phyloP scores from a whole-genome alignment of 148 eudicot species.

The Persicaria maculosa region DNA sequence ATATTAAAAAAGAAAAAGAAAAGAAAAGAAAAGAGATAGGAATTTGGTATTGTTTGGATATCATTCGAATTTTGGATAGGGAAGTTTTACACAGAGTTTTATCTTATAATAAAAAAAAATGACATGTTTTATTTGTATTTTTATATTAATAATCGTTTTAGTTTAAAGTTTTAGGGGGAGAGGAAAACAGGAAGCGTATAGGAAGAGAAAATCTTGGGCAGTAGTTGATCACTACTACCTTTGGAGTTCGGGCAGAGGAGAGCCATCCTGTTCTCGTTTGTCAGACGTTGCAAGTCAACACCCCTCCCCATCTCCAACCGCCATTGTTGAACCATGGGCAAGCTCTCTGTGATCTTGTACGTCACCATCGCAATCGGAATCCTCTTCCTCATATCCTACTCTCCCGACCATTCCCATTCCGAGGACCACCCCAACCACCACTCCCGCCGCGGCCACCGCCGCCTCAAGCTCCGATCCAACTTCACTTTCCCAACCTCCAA shows the following conservation, averaged over 20 bases:
- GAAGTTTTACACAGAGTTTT: too few relatives aligned
- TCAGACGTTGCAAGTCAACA: background rate
- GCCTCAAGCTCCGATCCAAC: constrained; percentile 60
- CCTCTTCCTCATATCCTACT: constrained; percentile 55
- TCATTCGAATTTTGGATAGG: too few relatives aligned
- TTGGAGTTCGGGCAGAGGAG: too few relatives aligned
- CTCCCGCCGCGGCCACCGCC: constrained; percentile 43
- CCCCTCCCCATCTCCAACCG: background rate
- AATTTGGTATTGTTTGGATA: too few relatives aligned
- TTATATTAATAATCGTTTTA: too few relatives aligned
- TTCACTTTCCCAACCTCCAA: constrained; percentile 31
- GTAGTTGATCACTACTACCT: background rate
- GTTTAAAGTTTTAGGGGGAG: too few relatives aligned
- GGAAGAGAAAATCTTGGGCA: background rate
- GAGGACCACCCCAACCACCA: constrained; percentile 18
- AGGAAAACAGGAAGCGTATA: background rate
- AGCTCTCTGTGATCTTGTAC: constrained; percentile 55
- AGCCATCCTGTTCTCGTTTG: background rate
- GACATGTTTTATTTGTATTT: too few relatives aligned
- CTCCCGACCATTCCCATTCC: constrained; percentile 24
- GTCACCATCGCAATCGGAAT: constrained; percentile 44
- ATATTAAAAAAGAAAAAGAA: too few relatives aligned
- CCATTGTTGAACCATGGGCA: constrained; percentile 36
- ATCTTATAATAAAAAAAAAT: too few relatives aligned
- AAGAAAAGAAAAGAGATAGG: too few relatives aligned